Evolutionary conservation across 1,284 basidiomycete genomes (phyloP), one percentile per base, ranked within the genome.

Genomic region (Ganoderma sinense): DNA sequence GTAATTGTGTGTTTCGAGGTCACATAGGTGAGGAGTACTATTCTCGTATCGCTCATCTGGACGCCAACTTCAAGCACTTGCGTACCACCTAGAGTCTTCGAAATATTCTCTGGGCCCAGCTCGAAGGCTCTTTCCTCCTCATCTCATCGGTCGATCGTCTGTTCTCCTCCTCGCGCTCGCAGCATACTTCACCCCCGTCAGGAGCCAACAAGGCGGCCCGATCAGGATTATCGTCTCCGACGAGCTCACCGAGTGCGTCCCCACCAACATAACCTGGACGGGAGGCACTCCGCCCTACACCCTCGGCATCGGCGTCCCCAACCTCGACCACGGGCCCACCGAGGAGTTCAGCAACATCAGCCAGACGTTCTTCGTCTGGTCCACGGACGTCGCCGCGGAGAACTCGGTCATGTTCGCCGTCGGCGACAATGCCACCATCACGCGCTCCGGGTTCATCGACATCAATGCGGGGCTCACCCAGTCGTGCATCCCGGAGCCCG

Each of bases 341-440:
- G 29, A 31, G 16, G 55, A 29, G 55, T 58, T 33, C 29, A 36
- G 13, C 40, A 26, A 48, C 45, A n/a, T 62, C 41, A 43, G 23
- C 60, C 16, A 13, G 23, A 62, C 60, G 23, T 43, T 26, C 60
- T 41, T 45, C 40, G 60, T 29, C n/a, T 62, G 60, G 60, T 41
- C 43, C 11, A 26, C 60, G 7, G 41, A 62, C 40, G 23, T 62
- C 14, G n/a, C 60, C 1, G 40, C 40, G 23, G 41, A 23, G n/a
- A 48, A 10, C 45, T 23, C n/a, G n/a, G 45, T 48, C 45, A 10
- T 23, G 45, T 48, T 48, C n/a, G 45, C 45, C 45, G 45, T 48
- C 45, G 45, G 45, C 45, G 45, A 48, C n/a, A 23, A 3, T 11
- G 6, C 11, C 8, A 6, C n/a, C 45, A 48, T 48, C 45, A n/a